Base-by-base conservation (phyloP, 1,139 yeast species). In the Lodderomyces orthopsilosis region DNA sequence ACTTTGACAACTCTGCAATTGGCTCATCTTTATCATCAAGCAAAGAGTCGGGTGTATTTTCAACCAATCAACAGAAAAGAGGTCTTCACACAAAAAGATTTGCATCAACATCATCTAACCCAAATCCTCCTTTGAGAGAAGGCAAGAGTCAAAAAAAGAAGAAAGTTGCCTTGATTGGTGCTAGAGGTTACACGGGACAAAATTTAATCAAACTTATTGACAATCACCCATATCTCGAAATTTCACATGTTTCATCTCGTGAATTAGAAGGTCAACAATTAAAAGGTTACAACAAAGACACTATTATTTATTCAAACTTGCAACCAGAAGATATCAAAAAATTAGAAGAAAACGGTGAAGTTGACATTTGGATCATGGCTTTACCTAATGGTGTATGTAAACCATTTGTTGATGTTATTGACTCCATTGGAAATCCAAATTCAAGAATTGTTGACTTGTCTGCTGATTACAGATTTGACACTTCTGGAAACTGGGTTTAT, bases 331-430 rank as follows among this genome's bases (percentile, higher is more conserved):
- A 93, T 57, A 85, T 93, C 51, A 80, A 81, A 58, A 69, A 75
- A 51, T 71, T 93, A 51, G 98, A 91, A 65, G 77, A 81, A 53
- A 72, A 80, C 37, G 81, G 83, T 38, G 88, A 81, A 43, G 88
- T 93, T 44, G 98, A 94, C 58, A 84, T 91, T 46, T 93, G 99
- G 98, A 95, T 94, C 32, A 93, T 94, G 98, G 98, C 98, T 1
- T 77, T 94, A 57, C 98, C 99, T 50, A 93, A 93, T 62, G 97
- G 97, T 43, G 97, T 93, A 38, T 93, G 98, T 70, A 86, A 86
- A 68, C 98, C 98, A 44, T 91, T 93, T 68, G 98, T 93, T 34
- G 90, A 88, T 34, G 96, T 98, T 15, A 88, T 93, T 57, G 93
- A 87, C 57, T 72, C 82, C 15, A 86, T 82, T 21, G 54, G 56